Evolutionary conservation across 345 rosid species (phyloP).

Genomic region (Theobroma cacao): DNA sequence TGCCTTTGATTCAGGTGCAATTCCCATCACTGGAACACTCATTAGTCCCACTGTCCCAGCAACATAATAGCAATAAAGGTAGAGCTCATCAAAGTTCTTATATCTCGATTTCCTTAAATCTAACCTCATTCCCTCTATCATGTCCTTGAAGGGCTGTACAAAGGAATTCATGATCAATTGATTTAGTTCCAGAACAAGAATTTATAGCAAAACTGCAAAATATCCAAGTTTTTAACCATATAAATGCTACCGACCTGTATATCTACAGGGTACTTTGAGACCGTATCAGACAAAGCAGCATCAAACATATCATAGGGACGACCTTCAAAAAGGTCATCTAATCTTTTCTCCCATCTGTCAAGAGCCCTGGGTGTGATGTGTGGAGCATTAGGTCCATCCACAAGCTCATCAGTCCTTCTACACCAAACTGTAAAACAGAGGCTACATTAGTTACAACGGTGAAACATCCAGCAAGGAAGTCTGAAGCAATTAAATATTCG

Average conservation of each 20-base stretch:
- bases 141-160: conserved; percentile 51
- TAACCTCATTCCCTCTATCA: conserved; percentile 53
- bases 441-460: background rate
- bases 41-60: conserved; percentile 58
- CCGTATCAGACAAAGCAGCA: conserved; percentile 48
- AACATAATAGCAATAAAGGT: conserved; percentile 54
- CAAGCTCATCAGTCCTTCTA: conserved; percentile 58
- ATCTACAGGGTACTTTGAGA: conserved; percentile 45
- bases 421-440: conserved; percentile 45
- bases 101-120: conserved; percentile 47
- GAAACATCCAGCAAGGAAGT: background rate
- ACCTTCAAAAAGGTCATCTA: conserved; percentile 43
- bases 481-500: background rate
- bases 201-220: background rate
- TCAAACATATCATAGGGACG: conserved; percentile 46
- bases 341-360: conserved; percentile 46
- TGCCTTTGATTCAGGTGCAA: conserved; percentile 46
- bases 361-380: conserved; percentile 53
- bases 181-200: background rate
- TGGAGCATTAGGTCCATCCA: conserved; percentile 51
- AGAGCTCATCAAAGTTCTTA: conserved; percentile 48
- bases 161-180: background rate
- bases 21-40: conserved; percentile 62
- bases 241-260: conserved; percentile 34
- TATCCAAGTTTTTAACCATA: too few species aligned